Conservation (phyloP, 306 rosid genomes). For the Morella rubra region DNA sequence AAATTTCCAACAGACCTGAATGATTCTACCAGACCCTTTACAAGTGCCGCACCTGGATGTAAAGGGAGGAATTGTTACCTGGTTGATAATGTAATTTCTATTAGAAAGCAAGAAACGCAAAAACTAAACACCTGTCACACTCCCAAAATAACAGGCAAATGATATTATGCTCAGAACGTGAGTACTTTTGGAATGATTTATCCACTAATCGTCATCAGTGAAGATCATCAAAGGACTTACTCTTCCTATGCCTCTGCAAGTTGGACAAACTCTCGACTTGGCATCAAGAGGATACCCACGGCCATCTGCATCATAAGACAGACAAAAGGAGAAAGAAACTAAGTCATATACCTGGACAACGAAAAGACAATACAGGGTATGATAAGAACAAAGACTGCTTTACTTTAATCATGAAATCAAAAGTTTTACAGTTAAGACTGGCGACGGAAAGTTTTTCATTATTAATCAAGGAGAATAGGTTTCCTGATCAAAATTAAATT, state of each 20-base stretch:
- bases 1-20: slow-evolving; percentile 52
- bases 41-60: slow-evolving; percentile 87
- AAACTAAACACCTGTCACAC: slow-evolving; percentile 9
- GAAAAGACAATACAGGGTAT: not conserved
- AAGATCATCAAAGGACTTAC: slow-evolving; percentile 64
- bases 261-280: slow-evolving; percentile 70
- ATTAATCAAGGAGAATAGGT: not conserved
- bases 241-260: slow-evolving; percentile 88
- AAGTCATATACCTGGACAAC: slow-evolving; percentile 2
- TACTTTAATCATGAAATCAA: slow-evolving; percentile 14
- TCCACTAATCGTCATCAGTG: slow-evolving; percentile 27
- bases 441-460: not conserved
- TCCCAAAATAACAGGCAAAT: slow-evolving; percentile 10
- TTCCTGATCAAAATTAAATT: not conserved
- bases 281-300: slow-evolving; percentile 72
- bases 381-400: slow-evolving; percentile 18
- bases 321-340: slow-evolving; percentile 10
- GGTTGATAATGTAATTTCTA: slow-evolving; percentile 30
- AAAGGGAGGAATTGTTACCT: slow-evolving; percentile 96
- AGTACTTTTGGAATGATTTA: slow-evolving; percentile 22
- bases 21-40: slow-evolving; percentile 74
- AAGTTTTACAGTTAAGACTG: not conserved
- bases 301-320: slow-evolving; percentile 61
- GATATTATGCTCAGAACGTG: slow-evolving; percentile 18
- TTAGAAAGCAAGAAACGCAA: slow-evolving; percentile 22